Base-by-base conservation (phyloP, 805 yeast genomes). In the Isabelozyma rhagii region DNA sequence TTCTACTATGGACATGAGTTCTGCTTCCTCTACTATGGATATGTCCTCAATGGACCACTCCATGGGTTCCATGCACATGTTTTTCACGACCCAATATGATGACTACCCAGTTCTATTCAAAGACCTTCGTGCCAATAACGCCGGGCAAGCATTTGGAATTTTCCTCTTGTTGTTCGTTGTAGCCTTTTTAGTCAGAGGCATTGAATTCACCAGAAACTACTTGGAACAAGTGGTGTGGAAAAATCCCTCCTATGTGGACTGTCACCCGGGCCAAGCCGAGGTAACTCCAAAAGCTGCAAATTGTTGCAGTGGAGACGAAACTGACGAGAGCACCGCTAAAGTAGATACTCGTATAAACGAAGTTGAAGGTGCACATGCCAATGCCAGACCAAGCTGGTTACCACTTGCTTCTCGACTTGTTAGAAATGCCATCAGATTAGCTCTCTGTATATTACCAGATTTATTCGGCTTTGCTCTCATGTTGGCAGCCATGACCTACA, bases 401-500 rank as follows among this genome's bases (percentile, higher is more conserved):
- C 48, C 47, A 43, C 46, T 51, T 43, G 66, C 65, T 2, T 57
- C 67, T 10, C 41, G 49, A 2, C 17, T 77, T 5, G 58, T 68
- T 39, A 72, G 84, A 62, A 90, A 87, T 66, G 43, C 77, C 3
- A 71, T 85, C 6, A 72, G 93, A 57, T 66, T 84, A 14, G 36
- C 77, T 0, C 55, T 87, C 21, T 77, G 83, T 9, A 83, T 87
- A 53, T 62, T 81, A 14, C 80, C 87, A 3, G 85, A 87, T 17
- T 72, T 86, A 75, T 61, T 87, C 45, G 84, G 87, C 10, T 87
- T 83, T 61, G 85, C 85, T 36, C 67, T 87, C 58, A 87, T 87
- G 96, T 75, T 87, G 69, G 91, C 83, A 13, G 86, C 87, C 5
- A 87, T 87, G 96, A 74, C 86, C 40, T 87, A 74, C 61, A 78